Base-by-base conservation (phyloP, 2,329 filamentous ascomycete genomes). In the Periconia macrospinosa region DNA sequence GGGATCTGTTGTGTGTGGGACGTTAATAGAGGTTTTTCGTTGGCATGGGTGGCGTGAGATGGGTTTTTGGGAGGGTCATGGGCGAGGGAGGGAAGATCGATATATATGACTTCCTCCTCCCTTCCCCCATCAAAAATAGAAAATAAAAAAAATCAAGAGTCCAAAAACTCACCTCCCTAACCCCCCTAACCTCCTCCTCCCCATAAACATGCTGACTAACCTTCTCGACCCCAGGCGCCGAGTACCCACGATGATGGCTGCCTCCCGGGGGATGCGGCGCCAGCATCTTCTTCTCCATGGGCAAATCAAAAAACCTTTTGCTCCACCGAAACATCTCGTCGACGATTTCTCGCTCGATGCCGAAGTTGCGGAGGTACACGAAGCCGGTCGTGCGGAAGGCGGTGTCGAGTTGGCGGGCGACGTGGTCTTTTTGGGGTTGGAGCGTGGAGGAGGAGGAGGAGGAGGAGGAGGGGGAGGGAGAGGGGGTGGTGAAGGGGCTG, bases 341-440 rank as follows among this genome's bases (percentile, higher is more conserved):
- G 1, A 76, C 61, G 30, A 58, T 53, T 27, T 69, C 60, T 35
- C 62, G 60, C 2, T 59, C 50, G 0, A 79, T 56, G 1, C 72
- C 73, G 50, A 77, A 73, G 43, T 75, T 75, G 48, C 61, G 67
- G 27, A 79, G 61, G 53, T 77, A 76, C 37, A 77, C 75, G 53
- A 78, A 78, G 2, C 76, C 76, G 9, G 73, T 65, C 6, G 59
- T 61, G 17, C 65, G 65, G 30, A 76, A 76, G 1, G 74, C 75
- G 6, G 64, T 50, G 50, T 77, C 74, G 18, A 78, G 71, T n/a
- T 72, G 50, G 19, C 57, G 47, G 1, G 73, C 72, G 2, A 71
- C 56, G 1, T 41, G n/a, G 41, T 55, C 37, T 40, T 58, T 57
- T 27, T 65, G 62, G n/a, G n/a, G n/a, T n/a, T n/a, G n/a, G n/a